Percentiles rank a stretch among this genome's conserved stretches.
Conservation (phyloP, 2,329 filamentous ascomycete species). For the Fusarium stilboides region DNA sequence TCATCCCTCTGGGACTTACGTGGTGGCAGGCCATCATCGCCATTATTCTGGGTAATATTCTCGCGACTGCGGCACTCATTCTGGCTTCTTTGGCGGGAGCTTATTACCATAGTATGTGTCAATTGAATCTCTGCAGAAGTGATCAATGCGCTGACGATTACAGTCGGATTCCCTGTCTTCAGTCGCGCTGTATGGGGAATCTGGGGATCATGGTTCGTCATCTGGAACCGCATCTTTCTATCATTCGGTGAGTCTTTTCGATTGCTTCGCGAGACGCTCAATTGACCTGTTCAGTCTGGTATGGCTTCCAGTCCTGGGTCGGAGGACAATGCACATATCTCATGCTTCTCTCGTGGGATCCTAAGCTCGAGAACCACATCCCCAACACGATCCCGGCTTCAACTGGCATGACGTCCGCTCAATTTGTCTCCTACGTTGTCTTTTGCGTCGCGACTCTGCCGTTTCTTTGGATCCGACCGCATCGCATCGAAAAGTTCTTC, state of each 20-base stretch:
- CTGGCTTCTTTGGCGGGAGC: constrained; percentile 61
- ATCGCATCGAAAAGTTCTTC: constrained; percentile 61
- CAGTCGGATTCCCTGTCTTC: constrained; percentile 58
- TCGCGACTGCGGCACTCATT: constrained; percentile 59
- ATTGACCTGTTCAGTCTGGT: constrained; percentile 46
- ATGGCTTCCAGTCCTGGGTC: constrained; percentile 63
- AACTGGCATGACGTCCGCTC: constrained; percentile 61
- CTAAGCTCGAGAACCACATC: constrained; percentile 59
- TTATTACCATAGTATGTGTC: constrained; percentile 57
- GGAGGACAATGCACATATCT: constrained; percentile 63
- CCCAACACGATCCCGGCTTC: constrained; percentile 58
- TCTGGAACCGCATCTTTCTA: constrained; percentile 61
- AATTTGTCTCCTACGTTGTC: constrained; percentile 61
- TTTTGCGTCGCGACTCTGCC: constrained; percentile 62
- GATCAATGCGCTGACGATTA: background rate
- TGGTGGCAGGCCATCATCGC: constrained; percentile 62
- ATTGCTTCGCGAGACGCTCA: background rate
- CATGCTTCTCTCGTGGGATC: constrained; percentile 62
- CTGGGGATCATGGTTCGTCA: constrained; percentile 60
- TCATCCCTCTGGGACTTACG: constrained; percentile 58
- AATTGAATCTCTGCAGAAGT: background rate
- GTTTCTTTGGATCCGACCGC: constrained; percentile 61
- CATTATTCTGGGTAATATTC: constrained; percentile 57
- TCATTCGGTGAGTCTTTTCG: constrained; percentile 54
- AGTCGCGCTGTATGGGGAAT: constrained; percentile 58